Conservation (phyloP, 2,329 filamentous ascomycete genomes). For the Beauveria caledonica region DNA sequence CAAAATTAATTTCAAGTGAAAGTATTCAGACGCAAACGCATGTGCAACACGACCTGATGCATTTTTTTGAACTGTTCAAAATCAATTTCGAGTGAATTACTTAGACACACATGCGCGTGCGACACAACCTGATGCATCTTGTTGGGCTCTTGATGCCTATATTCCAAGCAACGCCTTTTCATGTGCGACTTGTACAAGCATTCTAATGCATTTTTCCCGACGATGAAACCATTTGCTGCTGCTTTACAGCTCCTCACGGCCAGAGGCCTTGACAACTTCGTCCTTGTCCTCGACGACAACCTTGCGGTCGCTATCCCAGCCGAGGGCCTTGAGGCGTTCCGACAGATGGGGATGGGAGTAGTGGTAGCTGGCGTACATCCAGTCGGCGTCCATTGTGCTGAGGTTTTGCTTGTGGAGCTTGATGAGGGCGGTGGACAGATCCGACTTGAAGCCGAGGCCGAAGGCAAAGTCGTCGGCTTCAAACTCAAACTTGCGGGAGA, state of each 20-base stretch:
- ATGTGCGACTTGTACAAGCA: neutral
- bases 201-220: neutral
- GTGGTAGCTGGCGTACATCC: conserved; percentile 97
- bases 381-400: conserved; percentile 97
- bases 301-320: conserved; percentile 63
- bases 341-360: conserved; percentile 96
- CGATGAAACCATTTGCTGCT: neutral
- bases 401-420: conserved; percentile 98
- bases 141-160: neutral
- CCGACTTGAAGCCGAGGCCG: conserved; percentile 70
- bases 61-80: no score
- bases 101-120: no score
- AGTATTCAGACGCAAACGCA: neutral
- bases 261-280: conserved; percentile 57
- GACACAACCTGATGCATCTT: no score
- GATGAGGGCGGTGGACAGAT: conserved; percentile 82
- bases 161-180: neutral
- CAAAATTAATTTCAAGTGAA: neutral
- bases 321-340: conserved; percentile 83
- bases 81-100: no score
- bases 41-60: neutral
- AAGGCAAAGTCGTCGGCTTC: conserved; percentile 88
- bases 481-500: conserved; percentile 92
- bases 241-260: conserved; percentile 61
- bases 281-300: conserved; percentile 31